Base-by-base conservation (phyloP, 179 eudicot species). In the Beta corolliflora region DNA sequence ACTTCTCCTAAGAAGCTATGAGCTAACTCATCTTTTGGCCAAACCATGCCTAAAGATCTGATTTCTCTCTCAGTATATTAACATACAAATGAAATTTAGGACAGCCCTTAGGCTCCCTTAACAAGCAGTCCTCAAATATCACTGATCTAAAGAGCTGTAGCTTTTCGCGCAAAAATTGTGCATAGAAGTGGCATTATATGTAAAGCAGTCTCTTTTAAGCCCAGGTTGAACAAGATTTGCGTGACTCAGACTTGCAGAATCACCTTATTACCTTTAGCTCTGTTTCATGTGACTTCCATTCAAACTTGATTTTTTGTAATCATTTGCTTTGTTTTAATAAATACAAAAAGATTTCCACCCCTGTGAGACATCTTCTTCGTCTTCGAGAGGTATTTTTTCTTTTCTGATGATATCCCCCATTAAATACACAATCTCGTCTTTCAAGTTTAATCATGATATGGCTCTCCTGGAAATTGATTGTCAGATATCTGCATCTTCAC, bases 221-320 rank as follows among this genome's bases (percentile, higher is more conserved):
- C 45, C 11, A 60, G 13, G 3, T 71, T 8, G 23, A 81, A 71
- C 25, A 50, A 54, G 58, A 54, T 70, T 63, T 77, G 64, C 72
- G 71, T 75, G 19, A 8, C 21, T 68, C 61, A 25, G 11, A 2
- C 73, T 77, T 14, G 7, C 65, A 59, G 31, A 46, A 65, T 56
- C 45, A 44, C 71, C 19, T 36, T 36, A 5, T 5, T 13, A 31
- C 36, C 36, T 1, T 36, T 36, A 36, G 44, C 11, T 45, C 7
- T 44, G 23, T 65, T 16, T 65, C 21, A 21, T 55, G 53, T n/a
- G n/a, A 36, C 69, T 68, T 77, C 36, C 66, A 2, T 78, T 9
- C 8, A 1, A 77, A 66, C 36, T 48, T 52, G 50, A 3, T 5
- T 18, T 0, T 48, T 56, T 72, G 76, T 46, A 18, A 48, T 60